Percentiles rank a stretch among this genome's conserved stretches.
These are phyloP conservation scores for Albifimbria verrucaria DNA, from an alignment of 2,329 filamentous ascomycete genomes.

Conservation along the genomic window DNA sequence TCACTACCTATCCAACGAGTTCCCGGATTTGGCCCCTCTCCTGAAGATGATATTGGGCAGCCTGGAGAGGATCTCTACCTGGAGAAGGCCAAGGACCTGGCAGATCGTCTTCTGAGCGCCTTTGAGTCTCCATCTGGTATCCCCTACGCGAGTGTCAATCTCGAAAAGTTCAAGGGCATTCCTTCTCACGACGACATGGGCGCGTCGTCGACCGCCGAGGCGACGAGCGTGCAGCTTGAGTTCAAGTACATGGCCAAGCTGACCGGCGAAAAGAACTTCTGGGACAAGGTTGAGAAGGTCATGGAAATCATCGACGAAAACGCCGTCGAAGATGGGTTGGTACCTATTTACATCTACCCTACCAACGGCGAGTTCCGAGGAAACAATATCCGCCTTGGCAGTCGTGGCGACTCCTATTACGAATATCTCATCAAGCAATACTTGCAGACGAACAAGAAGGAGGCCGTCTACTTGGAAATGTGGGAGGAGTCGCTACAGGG, in stretches of 20 bases:
- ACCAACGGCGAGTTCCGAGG: constrained; percentile 76
- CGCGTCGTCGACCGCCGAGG: constrained; percentile 90
- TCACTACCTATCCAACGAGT: constrained; percentile 86
- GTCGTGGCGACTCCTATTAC: constrained; percentile 95
- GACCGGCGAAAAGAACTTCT: constrained; percentile 88
- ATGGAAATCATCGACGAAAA: constrained; percentile 90
- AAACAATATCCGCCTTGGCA: constrained; percentile 85
- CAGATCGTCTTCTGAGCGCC: constrained; percentile 79
- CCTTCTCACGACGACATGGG: constrained; percentile 80
- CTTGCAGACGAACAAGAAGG: constrained; percentile 83
- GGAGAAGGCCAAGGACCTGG: constrained; percentile 91
- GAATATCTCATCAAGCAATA: constrained; percentile 99
- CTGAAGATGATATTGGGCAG: constrained; percentile 67
- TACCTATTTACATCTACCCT: constrained; percentile 89
- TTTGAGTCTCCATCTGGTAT: constrained; percentile 86
- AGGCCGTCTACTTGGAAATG: constrained; percentile 84
- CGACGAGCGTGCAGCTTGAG: constrained; percentile 88
- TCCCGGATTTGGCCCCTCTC: constrained; percentile 75
- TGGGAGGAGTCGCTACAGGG: constrained; percentile 85
- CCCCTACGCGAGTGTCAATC: constrained; percentile 85
- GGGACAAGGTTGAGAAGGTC: constrained; percentile 86
- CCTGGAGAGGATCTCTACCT: constrained; percentile 88
- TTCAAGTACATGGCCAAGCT: constrained; percentile 96
- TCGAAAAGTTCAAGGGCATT: constrained; percentile 73
- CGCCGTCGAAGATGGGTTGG: constrained; percentile 71